A percentile compares a stretch with the other conserved stretches of the same genome.
These are phyloP conservation scores for Lactarius trivialis DNA, from an alignment of 768 basidiomycete species.

Conservation along the genomic window DNA sequence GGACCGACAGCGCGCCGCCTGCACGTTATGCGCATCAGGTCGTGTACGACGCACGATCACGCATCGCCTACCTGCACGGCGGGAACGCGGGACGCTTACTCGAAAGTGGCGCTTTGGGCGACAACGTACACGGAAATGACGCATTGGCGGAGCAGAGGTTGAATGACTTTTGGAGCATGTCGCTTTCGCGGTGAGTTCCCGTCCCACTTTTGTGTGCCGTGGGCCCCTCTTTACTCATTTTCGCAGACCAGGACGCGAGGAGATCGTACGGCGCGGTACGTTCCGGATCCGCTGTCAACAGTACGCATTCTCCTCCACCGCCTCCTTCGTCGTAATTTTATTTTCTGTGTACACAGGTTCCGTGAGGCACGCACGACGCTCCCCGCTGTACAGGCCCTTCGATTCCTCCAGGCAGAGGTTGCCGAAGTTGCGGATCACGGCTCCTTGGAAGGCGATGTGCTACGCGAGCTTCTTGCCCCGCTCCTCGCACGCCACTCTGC, in stretches of 20 bases:
- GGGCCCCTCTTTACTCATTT: background rate
- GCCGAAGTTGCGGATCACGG: conserved; percentile 65
- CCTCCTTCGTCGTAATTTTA: background rate
- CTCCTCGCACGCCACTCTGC: conserved; percentile 39
- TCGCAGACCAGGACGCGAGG: conserved; percentile 52
- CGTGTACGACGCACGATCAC: conserved; percentile 56
- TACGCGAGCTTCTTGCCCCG: conserved; percentile 60
- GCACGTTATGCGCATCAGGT: conserved; percentile 77
- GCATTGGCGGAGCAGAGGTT: conserved; percentile 33
- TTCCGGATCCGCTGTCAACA: conserved; percentile 67
- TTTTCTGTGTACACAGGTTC: conserved; percentile 43
- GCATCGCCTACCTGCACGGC: conserved; percentile 63
- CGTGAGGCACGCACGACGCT: conserved; percentile 72
- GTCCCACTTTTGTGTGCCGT: too few relatives aligned
- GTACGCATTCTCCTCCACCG: conserved; percentile 34
- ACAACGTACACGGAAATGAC: conserved; percentile 17
- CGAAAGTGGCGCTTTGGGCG: conserved; percentile 21
- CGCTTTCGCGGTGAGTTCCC: conserved; percentile 48
- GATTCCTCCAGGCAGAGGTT: conserved; percentile 65
- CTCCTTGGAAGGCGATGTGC: conserved; percentile 55
- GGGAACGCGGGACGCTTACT: conserved; percentile 55
- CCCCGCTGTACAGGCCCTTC: conserved; percentile 56
- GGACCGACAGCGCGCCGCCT: conserved; percentile 32
- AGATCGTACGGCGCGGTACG: conserved; percentile 56
- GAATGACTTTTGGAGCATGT: conserved; percentile 78